Evolutionary conservation across 1,284 basidiomycete species (phyloP), one percentile per base, ranked within the genome.

Genomic region (Sporisorium exsertum): DNA sequence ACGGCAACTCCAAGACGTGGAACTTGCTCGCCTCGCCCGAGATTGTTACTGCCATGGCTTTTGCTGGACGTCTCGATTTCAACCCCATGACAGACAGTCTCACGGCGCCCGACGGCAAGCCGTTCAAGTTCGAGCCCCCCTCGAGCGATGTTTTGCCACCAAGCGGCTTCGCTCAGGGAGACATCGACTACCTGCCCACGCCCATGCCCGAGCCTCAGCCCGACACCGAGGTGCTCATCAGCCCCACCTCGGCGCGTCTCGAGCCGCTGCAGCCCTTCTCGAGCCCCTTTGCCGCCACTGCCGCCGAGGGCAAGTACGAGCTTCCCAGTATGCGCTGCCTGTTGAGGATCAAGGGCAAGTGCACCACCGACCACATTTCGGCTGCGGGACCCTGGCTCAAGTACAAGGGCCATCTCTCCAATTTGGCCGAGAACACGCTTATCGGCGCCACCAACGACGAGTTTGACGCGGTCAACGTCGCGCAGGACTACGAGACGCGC

Each of bases 11-110:
- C 68, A 88, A 92, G 75, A 99, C 96, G 20, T 96, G 97, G 94
- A 98, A 99, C 87, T 97, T 99, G 88, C 90, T 99, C 61, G 95
- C 96, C 20, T 97, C 95, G 9, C 97, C 97, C 0, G 97, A 95
- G 62, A 89, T 97, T 66, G 97, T 99, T 24, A 99, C 97, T 12
- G 97, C 97, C 2, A 87, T 87, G 84, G 92, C 95, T 1, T 99
- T 99, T 87, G 92, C 94, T 3, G 97, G 97, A 47, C 92, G 92
- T 83, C 89, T 99, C 45, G 92, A 94, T 32, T 99, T 99, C 88
- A 97, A 99, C 86, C 94, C 97, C 4, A 89, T 92, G 84, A 92
- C 91, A 24, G 97, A 99, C 86, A 88, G 89, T 13, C 89, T 99
- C 42, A 87, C 87, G 10, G 90, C 92, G 45, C 90, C 92, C 49